Conservation (phyloP, 2,329 filamentous ascomycete species). For the Claviceps fusiformis region DNA sequence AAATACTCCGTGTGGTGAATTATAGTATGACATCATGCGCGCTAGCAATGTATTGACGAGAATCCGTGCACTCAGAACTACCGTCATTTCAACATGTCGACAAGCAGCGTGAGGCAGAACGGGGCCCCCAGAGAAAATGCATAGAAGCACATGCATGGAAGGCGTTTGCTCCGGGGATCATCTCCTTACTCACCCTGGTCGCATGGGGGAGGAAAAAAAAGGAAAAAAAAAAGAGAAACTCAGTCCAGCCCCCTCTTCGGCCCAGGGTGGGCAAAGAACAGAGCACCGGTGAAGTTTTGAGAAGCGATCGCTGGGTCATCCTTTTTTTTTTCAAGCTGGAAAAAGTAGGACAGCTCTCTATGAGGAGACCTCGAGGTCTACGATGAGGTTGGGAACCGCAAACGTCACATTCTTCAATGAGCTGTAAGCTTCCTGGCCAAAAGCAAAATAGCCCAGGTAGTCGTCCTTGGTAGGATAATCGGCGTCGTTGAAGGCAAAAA, state of each 20-base stretch:
- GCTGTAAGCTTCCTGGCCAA: constrained; percentile 37
- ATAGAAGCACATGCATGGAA: neutral
- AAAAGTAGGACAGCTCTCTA: neutral
- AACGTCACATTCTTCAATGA: constrained; percentile 33
- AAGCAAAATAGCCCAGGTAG: constrained; percentile 37
- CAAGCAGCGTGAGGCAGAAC: neutral
- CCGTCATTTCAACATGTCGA: neutral
- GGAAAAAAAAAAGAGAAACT: neutral
- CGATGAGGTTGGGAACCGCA: constrained; percentile 3
- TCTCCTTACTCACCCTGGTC: neutral
- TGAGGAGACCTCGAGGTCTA: constrained; percentile 3
- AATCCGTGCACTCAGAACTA: neutral
- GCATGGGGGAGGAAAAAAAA: neutral
- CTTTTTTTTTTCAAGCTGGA: neutral
- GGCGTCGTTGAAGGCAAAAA: constrained; percentile 19
- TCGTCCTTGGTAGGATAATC: constrained; percentile 25
- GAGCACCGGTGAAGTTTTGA: neutral
- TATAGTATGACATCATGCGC: neutral
- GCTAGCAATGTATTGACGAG: neutral
- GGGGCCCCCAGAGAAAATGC: too few species aligned
- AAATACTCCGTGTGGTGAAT: neutral
- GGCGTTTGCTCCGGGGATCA: neutral
- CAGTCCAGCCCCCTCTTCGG: neutral
- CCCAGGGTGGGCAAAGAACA: neutral
- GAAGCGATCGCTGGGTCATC: neutral